Conservation (phyloP, 225 moss, liverwort and hornwort genomes). For the Antitrichia curtipendula region DNA sequence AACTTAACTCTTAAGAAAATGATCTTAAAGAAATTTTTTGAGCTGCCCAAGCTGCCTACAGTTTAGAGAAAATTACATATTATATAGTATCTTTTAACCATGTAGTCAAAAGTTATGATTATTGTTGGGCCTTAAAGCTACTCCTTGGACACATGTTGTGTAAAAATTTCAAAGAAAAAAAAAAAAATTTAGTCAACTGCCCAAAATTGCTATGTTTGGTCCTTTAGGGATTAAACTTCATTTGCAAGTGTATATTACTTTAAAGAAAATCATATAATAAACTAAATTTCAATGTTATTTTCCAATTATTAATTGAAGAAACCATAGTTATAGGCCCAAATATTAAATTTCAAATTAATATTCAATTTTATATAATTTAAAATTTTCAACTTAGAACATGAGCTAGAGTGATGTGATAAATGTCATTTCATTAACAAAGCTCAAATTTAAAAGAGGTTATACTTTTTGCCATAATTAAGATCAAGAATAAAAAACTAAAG, state of each 20-base stretch:
- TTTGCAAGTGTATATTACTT: neutral
- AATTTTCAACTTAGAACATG: fast-evolving
- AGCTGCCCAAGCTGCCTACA: too few species aligned
- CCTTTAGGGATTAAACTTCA: too few species aligned
- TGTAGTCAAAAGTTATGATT: too few species aligned
- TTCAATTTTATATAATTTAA: neutral
- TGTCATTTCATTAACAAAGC: neutral
- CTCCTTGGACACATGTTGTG: too few species aligned
- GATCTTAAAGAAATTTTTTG: too few species aligned
- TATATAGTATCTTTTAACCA: too few species aligned
- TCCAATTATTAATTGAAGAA: neutral
- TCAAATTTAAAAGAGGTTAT: neutral
- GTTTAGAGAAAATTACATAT: too few species aligned
- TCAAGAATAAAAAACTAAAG: neutral
- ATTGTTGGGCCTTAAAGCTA: too few species aligned
- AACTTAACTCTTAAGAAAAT: too few species aligned
- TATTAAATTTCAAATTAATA: neutral
- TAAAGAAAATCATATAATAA: neutral
- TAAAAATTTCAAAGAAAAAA: too few species aligned
- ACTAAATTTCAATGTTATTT: fast-evolving
- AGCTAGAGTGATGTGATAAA: neutral
- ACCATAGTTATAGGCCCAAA: neutral
- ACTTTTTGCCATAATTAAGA: fast-evolving
- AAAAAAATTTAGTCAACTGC: too few species aligned
- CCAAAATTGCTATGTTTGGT: too few species aligned